phyloP scores from a whole-genome alignment of 257 asterid genomes.

The Solanum clarkiae region DNA sequence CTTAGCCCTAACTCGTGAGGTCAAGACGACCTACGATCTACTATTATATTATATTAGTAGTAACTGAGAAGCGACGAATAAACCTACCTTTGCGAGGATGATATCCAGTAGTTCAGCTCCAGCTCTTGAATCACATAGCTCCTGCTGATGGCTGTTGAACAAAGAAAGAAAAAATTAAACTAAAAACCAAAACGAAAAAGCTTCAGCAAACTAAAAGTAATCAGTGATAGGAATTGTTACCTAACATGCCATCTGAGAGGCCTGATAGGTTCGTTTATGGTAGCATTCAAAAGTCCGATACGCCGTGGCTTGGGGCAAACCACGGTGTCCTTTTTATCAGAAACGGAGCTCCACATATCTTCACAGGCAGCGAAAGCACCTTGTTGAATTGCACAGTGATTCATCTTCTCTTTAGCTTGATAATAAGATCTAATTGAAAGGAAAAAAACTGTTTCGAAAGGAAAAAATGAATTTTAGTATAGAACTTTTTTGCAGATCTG shows the following conservation, averaged over 20 bases:
- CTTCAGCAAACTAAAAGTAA: not conserved
- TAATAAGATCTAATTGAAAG: not conserved
- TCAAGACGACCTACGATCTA: no score
- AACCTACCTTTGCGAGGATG: slow-evolving; percentile 58
- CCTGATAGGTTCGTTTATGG: slow-evolving; percentile 33
- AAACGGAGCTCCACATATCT: slow-evolving; percentile 35
- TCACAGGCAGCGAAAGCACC: slow-evolving; percentile 43
- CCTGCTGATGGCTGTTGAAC: slow-evolving; percentile 57
- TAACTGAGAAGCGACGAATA: not conserved
- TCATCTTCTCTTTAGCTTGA: slow-evolving; percentile 29
- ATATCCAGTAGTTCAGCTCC: slow-evolving; percentile 79
- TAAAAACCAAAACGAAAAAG: not conserved
- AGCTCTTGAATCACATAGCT: slow-evolving; percentile 63
- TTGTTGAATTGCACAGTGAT: slow-evolving; percentile 46
- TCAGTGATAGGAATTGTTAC: slow-evolving; percentile 6
- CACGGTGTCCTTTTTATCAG: slow-evolving; percentile 35
- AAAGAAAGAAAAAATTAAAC: not conserved
- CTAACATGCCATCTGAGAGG: slow-evolving; percentile 64
- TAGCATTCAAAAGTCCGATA: slow-evolving; percentile 38
- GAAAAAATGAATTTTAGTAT: not conserved
- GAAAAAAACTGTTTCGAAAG: not conserved
- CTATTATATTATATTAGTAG: not conserved
- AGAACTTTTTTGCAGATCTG: not conserved
- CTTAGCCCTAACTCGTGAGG: not conserved
- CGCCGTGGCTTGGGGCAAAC: slow-evolving; percentile 95